These are phyloP conservation scores for Kentomonas sorsogonicus DNA, from an alignment of 208 protist genomes.

Conservation along the genomic window DNA sequence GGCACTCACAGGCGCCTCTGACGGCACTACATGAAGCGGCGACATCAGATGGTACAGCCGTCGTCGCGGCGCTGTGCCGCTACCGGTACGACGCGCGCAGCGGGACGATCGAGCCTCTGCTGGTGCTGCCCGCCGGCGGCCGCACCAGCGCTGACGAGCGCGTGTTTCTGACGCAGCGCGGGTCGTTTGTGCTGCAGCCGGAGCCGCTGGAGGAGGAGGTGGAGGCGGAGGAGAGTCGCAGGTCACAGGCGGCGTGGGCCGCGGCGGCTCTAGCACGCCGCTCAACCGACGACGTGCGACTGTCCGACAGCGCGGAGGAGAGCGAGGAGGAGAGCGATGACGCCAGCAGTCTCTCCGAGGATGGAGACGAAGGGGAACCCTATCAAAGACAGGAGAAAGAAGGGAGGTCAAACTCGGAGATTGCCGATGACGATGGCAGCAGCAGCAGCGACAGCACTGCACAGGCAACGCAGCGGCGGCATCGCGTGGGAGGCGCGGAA, in stretches of 20 bases:
- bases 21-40: background rate
- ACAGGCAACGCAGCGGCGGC: too few relatives aligned
- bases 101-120: constrained; percentile 15
- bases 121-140: background rate
- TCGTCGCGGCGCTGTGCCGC: constrained; percentile 16
- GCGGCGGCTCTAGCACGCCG: background rate
- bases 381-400: background rate
- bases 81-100: constrained; percentile 28
- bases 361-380: background rate
- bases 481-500: too few relatives aligned
- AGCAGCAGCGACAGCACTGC: too few relatives aligned
- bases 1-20: too few relatives aligned
- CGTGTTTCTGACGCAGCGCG: constrained; percentile 5
- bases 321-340: background rate
- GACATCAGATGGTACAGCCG: background rate
- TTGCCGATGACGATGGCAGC: too few relatives aligned
- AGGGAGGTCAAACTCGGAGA: too few relatives aligned
- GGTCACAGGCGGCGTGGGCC: background rate
- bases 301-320: background rate
- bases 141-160: background rate
- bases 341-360: background rate
- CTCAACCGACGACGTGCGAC: background rate
- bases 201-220: background rate
- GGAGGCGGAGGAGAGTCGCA: too few relatives aligned
- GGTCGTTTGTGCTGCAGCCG: constrained; percentile 5